These are phyloP conservation scores for Citrus cavaleriei DNA, from an alignment of 345 rosid genomes.

Conservation along the genomic window DNA sequence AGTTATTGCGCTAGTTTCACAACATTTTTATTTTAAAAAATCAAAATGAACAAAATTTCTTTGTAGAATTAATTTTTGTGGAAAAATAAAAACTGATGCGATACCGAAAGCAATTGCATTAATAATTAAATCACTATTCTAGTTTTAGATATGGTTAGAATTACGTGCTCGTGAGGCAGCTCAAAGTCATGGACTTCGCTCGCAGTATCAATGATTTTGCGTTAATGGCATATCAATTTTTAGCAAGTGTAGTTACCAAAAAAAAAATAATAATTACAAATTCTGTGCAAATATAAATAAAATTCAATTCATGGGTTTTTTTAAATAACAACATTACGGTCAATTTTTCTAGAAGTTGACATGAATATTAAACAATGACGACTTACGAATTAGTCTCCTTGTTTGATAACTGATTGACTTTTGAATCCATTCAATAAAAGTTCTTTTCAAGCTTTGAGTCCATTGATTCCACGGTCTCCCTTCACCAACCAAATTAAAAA, in stretches of 20 bases:
- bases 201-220: too few species aligned
- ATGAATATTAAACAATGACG: background rate
- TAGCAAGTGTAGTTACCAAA: background rate
- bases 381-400: background rate
- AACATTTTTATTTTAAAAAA: too few species aligned
- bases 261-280: background rate
- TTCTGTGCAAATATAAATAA: background rate
- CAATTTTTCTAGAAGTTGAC: constrained; percentile 11
- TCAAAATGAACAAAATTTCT: too few species aligned
- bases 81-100: too few species aligned
- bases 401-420: background rate
- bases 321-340: background rate
- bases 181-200: background rate
- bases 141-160: too few species aligned
- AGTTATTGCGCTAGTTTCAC: too few species aligned
- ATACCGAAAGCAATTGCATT: too few species aligned
- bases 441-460: background rate
- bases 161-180: too few species aligned
- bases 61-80: too few species aligned
- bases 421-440: background rate
- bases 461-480: background rate
- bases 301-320: background rate
- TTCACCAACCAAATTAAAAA: background rate
- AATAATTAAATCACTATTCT: too few species aligned
- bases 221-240: background rate